Conservation (phyloP, 192 early-diverging fungal genomes). For the Cetraspora pellucida region DNA sequence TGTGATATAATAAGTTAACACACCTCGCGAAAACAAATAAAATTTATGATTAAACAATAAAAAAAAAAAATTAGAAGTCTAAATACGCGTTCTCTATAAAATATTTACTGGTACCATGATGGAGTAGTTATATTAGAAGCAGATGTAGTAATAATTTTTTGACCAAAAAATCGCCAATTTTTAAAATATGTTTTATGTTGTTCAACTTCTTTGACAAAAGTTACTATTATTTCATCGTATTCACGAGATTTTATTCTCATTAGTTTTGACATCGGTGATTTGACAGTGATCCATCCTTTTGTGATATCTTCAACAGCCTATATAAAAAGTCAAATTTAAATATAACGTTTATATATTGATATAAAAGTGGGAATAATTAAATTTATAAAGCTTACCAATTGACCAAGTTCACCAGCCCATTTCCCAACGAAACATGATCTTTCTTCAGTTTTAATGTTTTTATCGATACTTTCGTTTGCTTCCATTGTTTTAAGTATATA, state of each 20-base stretch:
- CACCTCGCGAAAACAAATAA: no score
- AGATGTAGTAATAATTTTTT: constrained; percentile 7
- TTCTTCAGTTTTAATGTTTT: constrained; percentile 1
- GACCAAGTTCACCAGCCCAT: constrained; percentile 28
- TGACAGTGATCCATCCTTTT: not conserved
- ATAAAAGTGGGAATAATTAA: not conserved
- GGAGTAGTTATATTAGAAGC: not conserved
- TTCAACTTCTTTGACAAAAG: constrained; percentile 20
- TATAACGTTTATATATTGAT: not conserved
- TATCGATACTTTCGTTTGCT: not conserved
- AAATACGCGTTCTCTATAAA: not conserved
- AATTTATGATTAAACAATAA: no score
- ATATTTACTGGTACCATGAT: not conserved
- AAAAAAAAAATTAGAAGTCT: no score
- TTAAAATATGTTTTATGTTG: constrained; percentile 23
- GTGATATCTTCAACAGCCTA: constrained; percentile 22
- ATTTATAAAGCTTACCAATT: constrained; percentile 7
- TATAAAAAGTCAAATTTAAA: not conserved
- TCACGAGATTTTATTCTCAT: not conserved
- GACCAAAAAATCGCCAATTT: constrained; percentile 21
- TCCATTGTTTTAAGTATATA: not conserved
- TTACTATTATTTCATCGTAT: constrained; percentile 17
- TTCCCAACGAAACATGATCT: constrained; percentile 15
- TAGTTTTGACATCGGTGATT: not conserved
- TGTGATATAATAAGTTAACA: no score